These are phyloP conservation scores for Backusella sp. DNA, from an alignment of 192 early-diverging fungal genomes.

Conservation along the genomic window DNA sequence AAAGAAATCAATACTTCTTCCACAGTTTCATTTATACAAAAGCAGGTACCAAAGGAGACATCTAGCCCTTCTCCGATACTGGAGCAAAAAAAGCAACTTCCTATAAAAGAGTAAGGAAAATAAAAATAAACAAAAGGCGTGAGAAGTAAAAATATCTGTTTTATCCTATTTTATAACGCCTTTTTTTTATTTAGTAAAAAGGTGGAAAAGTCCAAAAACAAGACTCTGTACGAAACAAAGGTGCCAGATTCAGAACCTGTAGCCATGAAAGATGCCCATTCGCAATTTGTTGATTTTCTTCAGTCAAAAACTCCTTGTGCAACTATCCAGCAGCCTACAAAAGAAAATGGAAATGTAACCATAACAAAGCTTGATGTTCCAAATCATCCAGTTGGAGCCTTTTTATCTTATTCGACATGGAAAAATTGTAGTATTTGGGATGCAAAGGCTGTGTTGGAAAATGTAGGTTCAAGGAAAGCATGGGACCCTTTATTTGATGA, in stretches of 20 bases:
- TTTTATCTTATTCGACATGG: conserved; percentile 40
- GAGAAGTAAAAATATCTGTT: neutral
- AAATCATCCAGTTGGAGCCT: conserved; percentile 36
- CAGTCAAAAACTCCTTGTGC: neutral
- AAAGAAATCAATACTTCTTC: neutral
- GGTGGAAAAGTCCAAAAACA: neutral
- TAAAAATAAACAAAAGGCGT: neutral
- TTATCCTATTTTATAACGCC: neutral
- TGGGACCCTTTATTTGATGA: conserved; percentile 48
- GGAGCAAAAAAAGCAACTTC: neutral
- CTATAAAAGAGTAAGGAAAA: neutral
- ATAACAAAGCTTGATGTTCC: conserved; percentile 35
- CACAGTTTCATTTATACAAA: neutral
- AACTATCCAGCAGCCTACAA: neutral
- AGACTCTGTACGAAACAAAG: neutral
- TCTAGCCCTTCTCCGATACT: neutral
- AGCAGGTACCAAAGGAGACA: neutral
- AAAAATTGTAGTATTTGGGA: conserved; percentile 48
- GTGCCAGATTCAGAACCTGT: neutral
- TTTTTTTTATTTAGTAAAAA: neutral
- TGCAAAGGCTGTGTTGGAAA: conserved; percentile 44
- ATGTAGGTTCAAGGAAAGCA: conserved; percentile 37
- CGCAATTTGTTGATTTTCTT: neutral
- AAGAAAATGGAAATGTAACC: conserved; percentile 21
- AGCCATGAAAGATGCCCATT: neutral